Conservation (phyloP, 805 yeast genomes). For the Clavispora santaluciae region DNA sequence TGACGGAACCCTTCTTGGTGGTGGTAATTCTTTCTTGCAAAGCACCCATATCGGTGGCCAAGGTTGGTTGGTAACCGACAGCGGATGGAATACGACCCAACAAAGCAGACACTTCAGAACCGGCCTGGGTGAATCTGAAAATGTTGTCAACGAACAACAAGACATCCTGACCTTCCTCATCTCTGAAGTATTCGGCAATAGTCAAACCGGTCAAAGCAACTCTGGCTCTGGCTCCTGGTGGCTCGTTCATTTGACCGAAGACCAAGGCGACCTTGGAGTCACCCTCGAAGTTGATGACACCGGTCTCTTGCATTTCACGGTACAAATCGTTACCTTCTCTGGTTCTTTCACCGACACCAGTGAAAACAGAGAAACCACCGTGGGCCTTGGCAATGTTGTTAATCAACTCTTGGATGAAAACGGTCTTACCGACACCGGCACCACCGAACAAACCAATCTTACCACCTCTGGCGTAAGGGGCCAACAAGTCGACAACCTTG, state of each 20-base stretch:
- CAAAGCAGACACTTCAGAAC: slow-evolving; percentile 99
- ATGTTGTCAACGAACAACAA: slow-evolving; percentile 98
- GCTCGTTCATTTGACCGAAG: slow-evolving; percentile 99
- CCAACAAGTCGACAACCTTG: slow-evolving; percentile 97
- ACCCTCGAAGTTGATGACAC: slow-evolving; percentile 99
- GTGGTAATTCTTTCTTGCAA: slow-evolving; percentile 99
- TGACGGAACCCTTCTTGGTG: slow-evolving; percentile 99
- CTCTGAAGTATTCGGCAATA: slow-evolving; percentile 99
- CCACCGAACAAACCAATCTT: slow-evolving; percentile 99
- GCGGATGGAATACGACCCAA: slow-evolving; percentile 99
- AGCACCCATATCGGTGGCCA: slow-evolving; percentile 99
- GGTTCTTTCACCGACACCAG: slow-evolving; percentile 99
- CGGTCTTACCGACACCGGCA: slow-evolving; percentile 99
- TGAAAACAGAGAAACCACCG: slow-evolving; percentile 99
- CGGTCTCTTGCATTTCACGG: slow-evolving; percentile 99
- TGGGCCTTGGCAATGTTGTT: slow-evolving; percentile 99
- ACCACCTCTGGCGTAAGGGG: slow-evolving; percentile 99
- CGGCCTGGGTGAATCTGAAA: slow-evolving; percentile 99
- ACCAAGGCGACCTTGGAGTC: slow-evolving; percentile 99
- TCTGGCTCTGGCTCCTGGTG: slow-evolving; percentile 99
- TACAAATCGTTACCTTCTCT: slow-evolving; percentile 99
- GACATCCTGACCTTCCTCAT: slow-evolving; percentile 99
- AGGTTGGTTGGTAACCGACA: slow-evolving; percentile 99
- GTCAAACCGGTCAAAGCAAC: slow-evolving; percentile 99
- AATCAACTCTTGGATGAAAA: slow-evolving; percentile 98